These are phyloP conservation scores for Vigna hirtella DNA, from an alignment of 306 rosid genomes.

Conservation along the genomic window DNA sequence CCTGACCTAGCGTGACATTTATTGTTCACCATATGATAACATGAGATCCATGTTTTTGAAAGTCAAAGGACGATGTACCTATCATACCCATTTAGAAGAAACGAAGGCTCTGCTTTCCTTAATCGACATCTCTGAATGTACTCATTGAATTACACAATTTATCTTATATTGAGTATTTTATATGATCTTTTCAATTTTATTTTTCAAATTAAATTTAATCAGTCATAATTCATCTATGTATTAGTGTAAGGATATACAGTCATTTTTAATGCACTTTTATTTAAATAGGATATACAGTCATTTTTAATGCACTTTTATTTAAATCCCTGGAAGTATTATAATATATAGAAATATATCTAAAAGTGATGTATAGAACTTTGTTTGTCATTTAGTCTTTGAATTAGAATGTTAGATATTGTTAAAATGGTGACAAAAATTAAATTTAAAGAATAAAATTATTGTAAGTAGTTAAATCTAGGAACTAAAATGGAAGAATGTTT, in stretches of 20 bases:
- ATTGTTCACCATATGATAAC: constrained; percentile 30
- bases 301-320: no score
- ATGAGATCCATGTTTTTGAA: constrained; percentile 33
- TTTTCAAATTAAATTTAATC: neutral
- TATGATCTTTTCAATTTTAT: neutral
- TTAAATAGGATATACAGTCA: no score
- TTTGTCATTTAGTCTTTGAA: no score
- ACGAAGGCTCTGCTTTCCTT: constrained; percentile 19
- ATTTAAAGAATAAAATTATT: no score
- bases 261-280: no score
- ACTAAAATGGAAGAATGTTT: no score
- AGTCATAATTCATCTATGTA: neutral
- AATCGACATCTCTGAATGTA: neutral
- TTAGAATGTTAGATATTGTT: no score
- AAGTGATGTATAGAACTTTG: no score
- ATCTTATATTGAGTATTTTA: neutral
- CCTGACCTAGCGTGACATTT: constrained; percentile 15
- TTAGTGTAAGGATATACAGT: neutral
- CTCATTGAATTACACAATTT: neutral
- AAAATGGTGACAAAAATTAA: no score
- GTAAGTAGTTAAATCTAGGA: no score
- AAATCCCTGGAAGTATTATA: neutral
- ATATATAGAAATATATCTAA: no score
- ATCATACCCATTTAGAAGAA: constrained; percentile 20
- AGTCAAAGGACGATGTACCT: constrained; percentile 30